phyloP scores from a whole-genome alignment of 192 early-diverging fungal genomes.

The Entomortierella lignicola region DNA sequence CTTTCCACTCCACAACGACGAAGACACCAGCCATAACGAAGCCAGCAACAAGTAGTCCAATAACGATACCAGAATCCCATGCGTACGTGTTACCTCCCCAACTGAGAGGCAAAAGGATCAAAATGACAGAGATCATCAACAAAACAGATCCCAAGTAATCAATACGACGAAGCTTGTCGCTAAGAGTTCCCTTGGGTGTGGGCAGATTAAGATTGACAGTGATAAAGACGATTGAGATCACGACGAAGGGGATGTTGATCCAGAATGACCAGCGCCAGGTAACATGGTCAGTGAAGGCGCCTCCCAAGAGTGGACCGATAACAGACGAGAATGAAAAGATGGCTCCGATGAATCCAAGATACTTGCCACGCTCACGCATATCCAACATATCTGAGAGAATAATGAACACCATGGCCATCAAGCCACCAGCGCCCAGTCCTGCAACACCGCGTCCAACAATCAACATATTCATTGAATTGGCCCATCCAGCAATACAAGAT shows the following conservation, averaged over 20 bases:
- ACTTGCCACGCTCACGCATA: conserved; percentile 73
- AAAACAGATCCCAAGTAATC: conserved; percentile 70
- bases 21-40: conserved; percentile 58
- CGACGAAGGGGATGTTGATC: conserved; percentile 61
- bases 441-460: conserved; percentile 72
- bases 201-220: conserved; percentile 64
- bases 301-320: conserved; percentile 75
- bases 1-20: conserved; percentile 65
- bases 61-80: conserved; percentile 67
- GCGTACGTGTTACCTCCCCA: conserved; percentile 72
- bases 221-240: conserved; percentile 54
- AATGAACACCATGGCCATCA: conserved; percentile 73
- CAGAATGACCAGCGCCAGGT: conserved; percentile 84
- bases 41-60: conserved; percentile 65
- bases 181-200: conserved; percentile 51
- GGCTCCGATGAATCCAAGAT: conserved; percentile 69
- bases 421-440: conserved; percentile 74
- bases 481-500: conserved; percentile 63
- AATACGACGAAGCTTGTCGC: conserved; percentile 66
- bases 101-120: conserved; percentile 68
- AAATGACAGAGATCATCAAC: conserved; percentile 60
- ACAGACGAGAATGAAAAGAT: conserved; percentile 72
- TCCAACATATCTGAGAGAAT: conserved; percentile 80
- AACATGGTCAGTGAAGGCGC: conserved; percentile 72
- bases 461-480: conserved; percentile 72